Evolutionary conservation across 2,329 filamentous ascomycete species (phyloP).

Genomic region (Phyllosticta paracitricarpa): DNA sequence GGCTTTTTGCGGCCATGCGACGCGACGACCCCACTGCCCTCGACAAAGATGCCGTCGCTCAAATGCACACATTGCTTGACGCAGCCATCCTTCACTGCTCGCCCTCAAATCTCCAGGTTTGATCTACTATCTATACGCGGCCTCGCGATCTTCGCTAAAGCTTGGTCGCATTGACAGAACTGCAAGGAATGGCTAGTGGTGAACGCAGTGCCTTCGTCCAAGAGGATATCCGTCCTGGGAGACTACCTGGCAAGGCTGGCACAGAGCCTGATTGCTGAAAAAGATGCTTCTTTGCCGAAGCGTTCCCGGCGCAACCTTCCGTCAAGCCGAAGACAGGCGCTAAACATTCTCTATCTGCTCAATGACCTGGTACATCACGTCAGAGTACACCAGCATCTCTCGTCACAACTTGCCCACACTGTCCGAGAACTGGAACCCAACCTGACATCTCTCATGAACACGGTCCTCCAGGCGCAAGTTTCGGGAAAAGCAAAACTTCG

Average conservation of each 20-base stretch:
- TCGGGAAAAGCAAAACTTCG: slow-evolving; percentile 55
- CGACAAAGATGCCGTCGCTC: slow-evolving; percentile 3
- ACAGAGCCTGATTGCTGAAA: slow-evolving; percentile 40
- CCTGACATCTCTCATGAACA: slow-evolving; percentile 52
- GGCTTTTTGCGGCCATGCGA: slow-evolving; percentile 1
- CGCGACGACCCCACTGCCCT: slow-evolving; percentile 3
- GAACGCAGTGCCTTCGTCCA: slow-evolving; percentile 57
- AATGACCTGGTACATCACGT: slow-evolving; percentile 60
- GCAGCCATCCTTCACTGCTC: slow-evolving; percentile 7
- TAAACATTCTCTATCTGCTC: slow-evolving; percentile 69
- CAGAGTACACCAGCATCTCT: slow-evolving; percentile 23
- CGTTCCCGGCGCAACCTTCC: slow-evolving; percentile 22
- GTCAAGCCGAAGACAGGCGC: slow-evolving; percentile 56
- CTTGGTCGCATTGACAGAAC: slow-evolving; percentile 45
- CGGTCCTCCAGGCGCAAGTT: slow-evolving; percentile 44
- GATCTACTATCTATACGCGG: slow-evolving; percentile 5
- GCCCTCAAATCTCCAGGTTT: slow-evolving; percentile 10
- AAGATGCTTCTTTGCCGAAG: slow-evolving; percentile 12
- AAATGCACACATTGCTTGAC: slow-evolving; percentile 8
- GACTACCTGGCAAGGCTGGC: slow-evolving; percentile 67
- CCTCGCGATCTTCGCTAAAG: slow-evolving; percentile 4
- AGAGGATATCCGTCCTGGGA: slow-evolving; percentile 56
- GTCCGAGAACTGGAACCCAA: slow-evolving; percentile 48
- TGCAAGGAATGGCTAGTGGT: slow-evolving; percentile 79
- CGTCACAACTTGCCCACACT: slow-evolving; percentile 3